Conservation (phyloP, 495 filamentous ascomycete species). For the Penicillium cataractarum region DNA sequence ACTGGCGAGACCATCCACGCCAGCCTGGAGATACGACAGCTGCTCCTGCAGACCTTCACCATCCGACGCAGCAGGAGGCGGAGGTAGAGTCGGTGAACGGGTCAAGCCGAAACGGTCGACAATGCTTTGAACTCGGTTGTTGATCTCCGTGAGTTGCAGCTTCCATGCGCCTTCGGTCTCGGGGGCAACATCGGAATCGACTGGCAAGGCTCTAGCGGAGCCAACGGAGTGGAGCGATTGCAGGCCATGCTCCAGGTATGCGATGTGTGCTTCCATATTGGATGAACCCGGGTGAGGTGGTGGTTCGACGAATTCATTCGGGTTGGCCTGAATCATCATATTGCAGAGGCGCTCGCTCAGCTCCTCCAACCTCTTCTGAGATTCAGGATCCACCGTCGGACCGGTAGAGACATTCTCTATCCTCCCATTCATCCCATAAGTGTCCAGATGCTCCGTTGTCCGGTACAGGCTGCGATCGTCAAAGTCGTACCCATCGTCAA, state of each 20-base stretch:
- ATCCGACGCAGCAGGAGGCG: conserved; percentile 50
- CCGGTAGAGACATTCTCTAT: conserved; percentile 20
- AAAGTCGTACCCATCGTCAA: conserved; percentile 66
- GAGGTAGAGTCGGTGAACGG: conserved; percentile 47
- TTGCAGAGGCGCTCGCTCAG: conserved; percentile 71
- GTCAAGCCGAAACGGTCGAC: conserved; percentile 51
- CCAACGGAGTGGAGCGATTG: conserved; percentile 40
- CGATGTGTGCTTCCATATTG: conserved; percentile 49
- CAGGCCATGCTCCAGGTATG: conserved; percentile 55
- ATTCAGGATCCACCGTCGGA: conserved; percentile 46
- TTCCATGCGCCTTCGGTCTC: conserved; percentile 40
- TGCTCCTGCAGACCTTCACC: conserved; percentile 52
- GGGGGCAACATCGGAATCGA: conserved; percentile 5
- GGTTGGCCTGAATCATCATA: conserved; percentile 64
- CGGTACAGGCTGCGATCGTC: conserved; percentile 82
- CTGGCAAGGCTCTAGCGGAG: conserved; percentile 11
- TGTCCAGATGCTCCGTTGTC: conserved; percentile 68
- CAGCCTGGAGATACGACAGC: conserved; percentile 59
- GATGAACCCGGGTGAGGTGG: conserved; percentile 37
- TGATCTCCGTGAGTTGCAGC: conserved; percentile 53
- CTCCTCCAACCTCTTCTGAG: conserved; percentile 70
- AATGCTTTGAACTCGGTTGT: conserved; percentile 54
- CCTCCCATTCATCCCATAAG: conserved; percentile 40
- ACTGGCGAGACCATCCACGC: conserved; percentile 73
- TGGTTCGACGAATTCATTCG: conserved; percentile 40